phyloP scores from a whole-genome alignment of 2,329 filamentous ascomycete species.

The Penicillium decumbens region DNA sequence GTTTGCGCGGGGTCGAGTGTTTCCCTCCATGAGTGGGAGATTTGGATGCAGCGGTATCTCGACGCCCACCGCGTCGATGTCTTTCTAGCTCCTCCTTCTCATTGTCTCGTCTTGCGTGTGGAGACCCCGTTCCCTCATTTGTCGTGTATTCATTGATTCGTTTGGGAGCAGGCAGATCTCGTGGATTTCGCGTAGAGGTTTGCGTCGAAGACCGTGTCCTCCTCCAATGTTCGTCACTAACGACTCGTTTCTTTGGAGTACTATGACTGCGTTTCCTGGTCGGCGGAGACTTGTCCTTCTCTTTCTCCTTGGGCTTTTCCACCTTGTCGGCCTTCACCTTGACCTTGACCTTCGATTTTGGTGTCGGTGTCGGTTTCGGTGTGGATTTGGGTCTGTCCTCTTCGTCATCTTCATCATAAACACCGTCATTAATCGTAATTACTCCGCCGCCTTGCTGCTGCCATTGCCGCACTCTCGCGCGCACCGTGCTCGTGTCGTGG shows the following conservation, averaged over 20 bases:
- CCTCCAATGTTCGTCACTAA: conserved; percentile 85
- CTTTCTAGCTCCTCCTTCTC: conserved; percentile 26
- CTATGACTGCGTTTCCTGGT: conserved; percentile 45
- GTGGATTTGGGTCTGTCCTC: conserved; percentile 22
- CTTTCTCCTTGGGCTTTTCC: conserved; percentile 6
- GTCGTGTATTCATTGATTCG: conserved; percentile 41
- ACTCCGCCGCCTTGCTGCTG: conserved; percentile 71
- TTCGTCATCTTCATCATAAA: conserved; percentile 55
- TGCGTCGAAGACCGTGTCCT: conserved; percentile 46
- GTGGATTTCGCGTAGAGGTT: conserved; percentile 37
- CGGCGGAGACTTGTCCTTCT: conserved; percentile 18
- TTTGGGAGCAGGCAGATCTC: conserved; percentile 41
- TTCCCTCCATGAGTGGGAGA: conserved; percentile 25
- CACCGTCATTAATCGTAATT: conserved; percentile 55
- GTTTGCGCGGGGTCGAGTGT: conserved; percentile 11
- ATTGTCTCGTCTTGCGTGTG: conserved; percentile 26
- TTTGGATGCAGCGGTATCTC: conserved; percentile 25
- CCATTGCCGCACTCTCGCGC: conserved; percentile 77
- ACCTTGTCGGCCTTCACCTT: conserved; percentile 28
- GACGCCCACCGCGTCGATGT: conserved; percentile 26
- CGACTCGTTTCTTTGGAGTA: conserved; percentile 82
- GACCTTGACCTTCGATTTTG: conserved; percentile 19
- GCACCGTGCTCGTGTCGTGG: conserved; percentile 62
- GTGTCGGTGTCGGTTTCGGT: conserved; percentile 11
- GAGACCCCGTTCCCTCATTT: conserved; percentile 27